Conservation (phyloP, 31 red algal species). For the Asparagopsis taxiformis region DNA sequence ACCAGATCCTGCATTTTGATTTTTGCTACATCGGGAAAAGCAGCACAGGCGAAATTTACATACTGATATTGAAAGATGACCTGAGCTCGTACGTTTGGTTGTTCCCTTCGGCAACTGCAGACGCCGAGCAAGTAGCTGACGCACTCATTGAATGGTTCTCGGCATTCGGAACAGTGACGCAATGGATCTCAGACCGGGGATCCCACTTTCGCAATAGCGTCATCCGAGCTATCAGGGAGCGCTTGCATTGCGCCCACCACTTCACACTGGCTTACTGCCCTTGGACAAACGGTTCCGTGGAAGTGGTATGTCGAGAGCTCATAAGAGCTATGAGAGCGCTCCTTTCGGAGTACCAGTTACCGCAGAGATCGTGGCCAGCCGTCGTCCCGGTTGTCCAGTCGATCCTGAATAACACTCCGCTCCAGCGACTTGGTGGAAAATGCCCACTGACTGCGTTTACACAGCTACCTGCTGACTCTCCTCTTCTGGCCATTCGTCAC, state of each 20-base stretch:
- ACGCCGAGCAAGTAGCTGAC: background rate
- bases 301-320: conserved; percentile 24
- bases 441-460: too few relatives aligned
- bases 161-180: background rate
- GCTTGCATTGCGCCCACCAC: conserved; percentile 23
- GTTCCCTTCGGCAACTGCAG: background rate
- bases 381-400: too few relatives aligned
- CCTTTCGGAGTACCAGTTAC: conserved; percentile 15
- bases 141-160: background rate
- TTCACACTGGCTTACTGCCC: conserved; percentile 61
- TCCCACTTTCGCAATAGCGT: conserved; percentile 10
- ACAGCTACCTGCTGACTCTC: too few relatives aligned
- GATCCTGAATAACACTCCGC: too few relatives aligned
- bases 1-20: conserved; percentile 29
- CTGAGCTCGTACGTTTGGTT: background rate
- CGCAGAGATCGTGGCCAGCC: conserved; percentile 17
- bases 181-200: background rate
- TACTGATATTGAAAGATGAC: conserved; percentile 1
- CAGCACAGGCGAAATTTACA: background rate
- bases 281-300: conserved; percentile 54
- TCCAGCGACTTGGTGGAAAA: too few relatives aligned
- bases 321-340: conserved; percentile 8
- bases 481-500: too few relatives aligned
- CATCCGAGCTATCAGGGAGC: background rate
- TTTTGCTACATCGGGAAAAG: conserved; percentile 14